These are phyloP conservation scores for Metschnikowia anglica DNA, from an alignment of 805 yeast species.

Conservation along the genomic window DNA sequence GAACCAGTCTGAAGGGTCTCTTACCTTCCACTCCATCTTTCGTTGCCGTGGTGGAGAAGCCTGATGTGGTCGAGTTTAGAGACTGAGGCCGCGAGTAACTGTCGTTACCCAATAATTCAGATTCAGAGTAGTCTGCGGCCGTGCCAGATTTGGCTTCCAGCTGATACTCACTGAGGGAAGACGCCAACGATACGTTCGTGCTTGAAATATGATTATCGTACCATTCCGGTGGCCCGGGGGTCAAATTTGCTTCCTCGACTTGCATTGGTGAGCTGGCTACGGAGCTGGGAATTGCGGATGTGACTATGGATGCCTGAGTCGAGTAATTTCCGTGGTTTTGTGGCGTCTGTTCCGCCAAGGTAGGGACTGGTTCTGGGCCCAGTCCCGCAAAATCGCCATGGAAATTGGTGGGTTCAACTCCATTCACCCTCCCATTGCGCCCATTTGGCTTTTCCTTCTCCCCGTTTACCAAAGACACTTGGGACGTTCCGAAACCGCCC, in stretches of 20 bases:
- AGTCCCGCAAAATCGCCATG: too few relatives aligned
- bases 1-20: constrained; percentile 46
- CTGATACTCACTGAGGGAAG: constrained; percentile 30
- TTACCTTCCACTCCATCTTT: constrained; percentile 74
- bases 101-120: constrained; percentile 17
- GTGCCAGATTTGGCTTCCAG: constrained; percentile 9
- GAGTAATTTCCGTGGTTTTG: too few relatives aligned
- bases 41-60: constrained; percentile 70
- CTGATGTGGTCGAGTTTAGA: constrained; percentile 61
- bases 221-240: constrained; percentile 9
- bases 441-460: too few relatives aligned
- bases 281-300: background rate
- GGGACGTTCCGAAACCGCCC: constrained; percentile 9
- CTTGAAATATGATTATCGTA: constrained; percentile 7
- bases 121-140: constrained; percentile 10
- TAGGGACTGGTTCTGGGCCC: too few relatives aligned
- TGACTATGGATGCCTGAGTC: background rate
- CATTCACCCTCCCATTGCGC: too few relatives aligned
- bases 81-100: constrained; percentile 55
- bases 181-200: constrained; percentile 28
- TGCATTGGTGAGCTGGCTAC: background rate
- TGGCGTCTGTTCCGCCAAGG: too few relatives aligned
- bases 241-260: background rate
- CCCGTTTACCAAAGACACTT: background rate
- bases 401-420: too few relatives aligned